phyloP scores from a whole-genome alignment of 805 yeast species.

The Ogataea trehaloabstinens region DNA sequence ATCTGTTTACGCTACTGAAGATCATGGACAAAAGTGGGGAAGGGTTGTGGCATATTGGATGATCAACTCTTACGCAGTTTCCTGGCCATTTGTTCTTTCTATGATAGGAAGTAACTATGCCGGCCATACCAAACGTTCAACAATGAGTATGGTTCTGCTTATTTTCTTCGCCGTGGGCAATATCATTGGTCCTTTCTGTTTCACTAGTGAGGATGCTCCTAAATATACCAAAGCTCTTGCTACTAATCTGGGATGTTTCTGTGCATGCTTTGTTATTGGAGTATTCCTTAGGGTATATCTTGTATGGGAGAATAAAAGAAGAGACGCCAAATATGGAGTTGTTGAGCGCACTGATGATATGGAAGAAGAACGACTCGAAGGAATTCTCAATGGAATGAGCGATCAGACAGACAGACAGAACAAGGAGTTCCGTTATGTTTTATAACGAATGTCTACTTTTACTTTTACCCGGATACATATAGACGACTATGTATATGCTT shows the following conservation, averaged over 20 bases:
- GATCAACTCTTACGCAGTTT: slow-evolving; percentile 28
- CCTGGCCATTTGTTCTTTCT: slow-evolving; percentile 28
- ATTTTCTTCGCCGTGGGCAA: slow-evolving; percentile 54
- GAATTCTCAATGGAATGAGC: slow-evolving; percentile 32
- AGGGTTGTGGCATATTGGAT: slow-evolving; percentile 32
- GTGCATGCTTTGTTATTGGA: slow-evolving; percentile 34
- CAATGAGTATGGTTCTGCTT: slow-evolving; percentile 42
- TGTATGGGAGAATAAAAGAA: slow-evolving; percentile 38
- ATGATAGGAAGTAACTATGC: slow-evolving; percentile 37
- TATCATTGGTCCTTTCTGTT: slow-evolving; percentile 51
- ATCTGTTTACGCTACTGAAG: slow-evolving; percentile 27
- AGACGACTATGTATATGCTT: too few species aligned
- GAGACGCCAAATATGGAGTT: slow-evolving; percentile 33
- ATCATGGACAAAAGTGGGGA: slow-evolving; percentile 27
- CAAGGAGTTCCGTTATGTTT: slow-evolving; percentile 26
- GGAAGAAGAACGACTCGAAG: slow-evolving; percentile 27
- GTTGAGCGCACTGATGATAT: slow-evolving; percentile 18
- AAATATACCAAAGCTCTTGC: slow-evolving; percentile 39
- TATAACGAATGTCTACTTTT: background rate
- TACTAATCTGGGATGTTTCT: slow-evolving; percentile 37
- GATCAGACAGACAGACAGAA: slow-evolving; percentile 31
- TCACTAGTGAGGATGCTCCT: slow-evolving; percentile 44
- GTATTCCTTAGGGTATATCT: slow-evolving; percentile 29
- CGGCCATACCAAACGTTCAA: slow-evolving; percentile 52
- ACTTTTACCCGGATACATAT: background rate